Conservation (phyloP, 306 rosid genomes). For the Myrica gale region DNA sequence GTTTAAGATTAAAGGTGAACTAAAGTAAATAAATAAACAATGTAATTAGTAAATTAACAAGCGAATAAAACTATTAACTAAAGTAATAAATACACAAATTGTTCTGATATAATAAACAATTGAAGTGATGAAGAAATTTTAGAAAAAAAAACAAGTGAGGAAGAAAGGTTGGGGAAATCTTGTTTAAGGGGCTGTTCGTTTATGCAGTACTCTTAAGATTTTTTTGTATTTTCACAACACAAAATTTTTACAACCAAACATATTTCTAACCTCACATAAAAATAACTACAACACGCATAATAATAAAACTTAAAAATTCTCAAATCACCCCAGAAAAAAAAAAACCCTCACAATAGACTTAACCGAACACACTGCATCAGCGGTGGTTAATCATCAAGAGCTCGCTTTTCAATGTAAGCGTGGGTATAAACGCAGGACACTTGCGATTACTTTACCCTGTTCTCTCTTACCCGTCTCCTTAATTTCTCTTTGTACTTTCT, state of each 20-base stretch:
- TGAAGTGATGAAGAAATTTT: slow-evolving; percentile 9
- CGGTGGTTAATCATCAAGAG: slow-evolving; percentile 97
- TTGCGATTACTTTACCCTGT: slow-evolving; percentile 29
- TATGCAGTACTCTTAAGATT: too few relatives aligned
- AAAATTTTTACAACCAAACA: too few relatives aligned
- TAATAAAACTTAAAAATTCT: too few relatives aligned
- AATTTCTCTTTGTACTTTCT: slow-evolving; percentile 1
- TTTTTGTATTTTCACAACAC: too few relatives aligned
- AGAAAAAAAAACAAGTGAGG: too few relatives aligned
- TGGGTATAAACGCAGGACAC: slow-evolving; percentile 67
- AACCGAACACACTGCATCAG: too few relatives aligned
- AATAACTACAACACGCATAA: too few relatives aligned
- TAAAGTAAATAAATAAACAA: slow-evolving; percentile 2
- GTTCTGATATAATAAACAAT: neutral
- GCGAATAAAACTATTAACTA: neutral
- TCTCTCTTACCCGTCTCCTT: slow-evolving; percentile 25
- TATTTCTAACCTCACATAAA: too few relatives aligned
- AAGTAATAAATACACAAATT: slow-evolving; percentile 31
- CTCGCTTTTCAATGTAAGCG: slow-evolving; percentile 79
- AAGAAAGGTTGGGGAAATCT: slow-evolving; percentile 32
- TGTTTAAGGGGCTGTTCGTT: too few relatives aligned
- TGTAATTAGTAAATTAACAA: too few relatives aligned
- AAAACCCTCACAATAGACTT: too few relatives aligned
- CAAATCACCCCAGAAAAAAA: too few relatives aligned
- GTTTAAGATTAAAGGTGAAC: slow-evolving; percentile 4